Evolutionary conservation across 352 stramenopile genomes (phyloP).

Genomic region (Globisporangium yorkense): DNA sequence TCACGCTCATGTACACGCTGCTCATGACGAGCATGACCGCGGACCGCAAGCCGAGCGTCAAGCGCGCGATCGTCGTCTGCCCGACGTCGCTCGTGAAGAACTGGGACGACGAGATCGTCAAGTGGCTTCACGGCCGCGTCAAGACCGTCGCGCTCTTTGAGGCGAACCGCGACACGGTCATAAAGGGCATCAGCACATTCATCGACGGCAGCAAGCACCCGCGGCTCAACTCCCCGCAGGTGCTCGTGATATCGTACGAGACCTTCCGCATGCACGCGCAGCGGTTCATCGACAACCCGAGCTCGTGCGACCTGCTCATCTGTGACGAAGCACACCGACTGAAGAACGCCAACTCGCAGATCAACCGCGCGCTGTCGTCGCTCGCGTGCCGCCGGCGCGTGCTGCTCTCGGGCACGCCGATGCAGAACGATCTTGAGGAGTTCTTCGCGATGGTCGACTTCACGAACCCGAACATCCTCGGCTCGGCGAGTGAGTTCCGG

Average conservation of each 20-base stretch:
- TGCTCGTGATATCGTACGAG: constrained; percentile 88
- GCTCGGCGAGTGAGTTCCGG: constrained; percentile 87
- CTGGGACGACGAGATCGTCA: constrained; percentile 87
- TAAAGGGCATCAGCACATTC: constrained; percentile 80
- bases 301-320: constrained; percentile 94
- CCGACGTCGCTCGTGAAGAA: constrained; percentile 87
- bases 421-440: constrained; percentile 99
- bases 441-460: constrained; percentile 98
- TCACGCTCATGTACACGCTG: constrained; percentile 83
- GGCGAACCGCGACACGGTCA: constrained; percentile 71
- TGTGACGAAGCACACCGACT: constrained; percentile 98
- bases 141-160: constrained; percentile 84
- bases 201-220: constrained; percentile 73
- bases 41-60: constrained; percentile 50
- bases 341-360: constrained; percentile 97
- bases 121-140: constrained; percentile 79
- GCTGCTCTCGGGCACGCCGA: constrained; percentile 95
- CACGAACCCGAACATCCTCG: constrained; percentile 83
- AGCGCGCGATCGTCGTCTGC: constrained; percentile 75
- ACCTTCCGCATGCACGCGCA: constrained; percentile 92
- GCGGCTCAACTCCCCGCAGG: constrained; percentile 48
- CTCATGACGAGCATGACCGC: constrained; percentile 59
- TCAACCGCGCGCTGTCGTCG: constrained; percentile 72
- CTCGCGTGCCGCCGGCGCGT: constrained; percentile 90
- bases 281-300: constrained; percentile 83